These are phyloP conservation scores for Tanacetum coccineum DNA, from an alignment of 129 eudicot species.

Conservation along the genomic window DNA sequence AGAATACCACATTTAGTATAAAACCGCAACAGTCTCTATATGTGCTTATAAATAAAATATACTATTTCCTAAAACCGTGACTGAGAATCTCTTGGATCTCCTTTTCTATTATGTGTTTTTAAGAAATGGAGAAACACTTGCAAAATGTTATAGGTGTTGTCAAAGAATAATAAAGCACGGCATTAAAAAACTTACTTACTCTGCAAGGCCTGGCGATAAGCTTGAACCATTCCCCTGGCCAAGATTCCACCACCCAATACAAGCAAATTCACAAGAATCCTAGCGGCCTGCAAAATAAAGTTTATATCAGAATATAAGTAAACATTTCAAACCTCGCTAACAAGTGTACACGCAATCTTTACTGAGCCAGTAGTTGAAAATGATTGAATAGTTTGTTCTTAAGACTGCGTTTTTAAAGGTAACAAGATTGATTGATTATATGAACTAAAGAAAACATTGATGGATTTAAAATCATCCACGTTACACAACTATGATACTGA, in stretches of 20 bases:
- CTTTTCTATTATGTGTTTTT: background rate
- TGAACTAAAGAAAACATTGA: background rate
- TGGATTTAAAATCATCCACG: background rate
- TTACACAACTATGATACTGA: too few relatives aligned
- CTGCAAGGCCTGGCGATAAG: slow-evolving; percentile 75
- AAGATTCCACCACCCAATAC: slow-evolving; percentile 67
- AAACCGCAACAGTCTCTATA: background rate
- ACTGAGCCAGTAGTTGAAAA: background rate
- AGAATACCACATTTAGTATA: background rate
- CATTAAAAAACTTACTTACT: slow-evolving; percentile 33
- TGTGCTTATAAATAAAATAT: background rate
- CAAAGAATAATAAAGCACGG: background rate
- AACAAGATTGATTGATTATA: background rate
- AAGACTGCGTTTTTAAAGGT: background rate
- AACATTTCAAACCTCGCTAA: background rate
- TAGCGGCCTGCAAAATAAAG: slow-evolving; percentile 58
- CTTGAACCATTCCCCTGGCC: slow-evolving; percentile 71
- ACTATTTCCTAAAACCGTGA: background rate
- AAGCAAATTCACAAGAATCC: slow-evolving; percentile 56
- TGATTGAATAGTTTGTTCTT: background rate
- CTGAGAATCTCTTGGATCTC: background rate
- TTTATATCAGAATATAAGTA: background rate
- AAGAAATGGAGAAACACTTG: background rate
- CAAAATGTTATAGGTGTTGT: background rate
- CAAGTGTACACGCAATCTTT: background rate